These are phyloP conservation scores for Coprinopsis marcescibilis DNA, from an alignment of 768 basidiomycete genomes.

Conservation along the genomic window DNA sequence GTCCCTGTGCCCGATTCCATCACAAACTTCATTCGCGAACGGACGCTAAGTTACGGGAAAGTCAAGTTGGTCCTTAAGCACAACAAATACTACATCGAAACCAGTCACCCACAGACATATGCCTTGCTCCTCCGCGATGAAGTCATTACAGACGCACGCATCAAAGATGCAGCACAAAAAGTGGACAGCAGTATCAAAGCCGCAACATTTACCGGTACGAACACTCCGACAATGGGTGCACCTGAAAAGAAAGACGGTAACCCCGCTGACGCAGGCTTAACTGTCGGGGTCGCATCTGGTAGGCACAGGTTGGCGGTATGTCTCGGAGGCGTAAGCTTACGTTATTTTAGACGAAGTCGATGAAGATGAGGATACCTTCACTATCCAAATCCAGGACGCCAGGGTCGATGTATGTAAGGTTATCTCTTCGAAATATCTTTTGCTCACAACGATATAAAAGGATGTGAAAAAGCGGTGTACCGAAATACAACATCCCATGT, in stretches of 20 bases:
- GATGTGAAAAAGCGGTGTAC: slow-evolving; percentile 96
- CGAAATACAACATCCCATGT: slow-evolving; percentile 94
- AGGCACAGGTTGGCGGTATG: slow-evolving; percentile 18
- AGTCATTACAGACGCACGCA: slow-evolving; percentile 78
- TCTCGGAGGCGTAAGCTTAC: neutral
- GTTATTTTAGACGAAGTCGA: slow-evolving; percentile 78
- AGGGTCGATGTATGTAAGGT: slow-evolving; percentile 78
- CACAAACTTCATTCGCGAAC: slow-evolving; percentile 81
- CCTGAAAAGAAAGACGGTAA: slow-evolving; percentile 58
- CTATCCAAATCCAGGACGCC: slow-evolving; percentile 91
- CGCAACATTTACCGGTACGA: slow-evolving; percentile 70
- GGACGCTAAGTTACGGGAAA: slow-evolving; percentile 96
- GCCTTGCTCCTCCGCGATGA: slow-evolving; percentile 83
- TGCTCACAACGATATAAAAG: slow-evolving; percentile 31
- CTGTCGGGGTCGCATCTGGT: slow-evolving; percentile 90
- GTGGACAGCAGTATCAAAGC: slow-evolving; percentile 73
- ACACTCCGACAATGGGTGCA: slow-evolving; percentile 75
- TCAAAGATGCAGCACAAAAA: slow-evolving; percentile 61
- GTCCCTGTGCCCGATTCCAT: slow-evolving; percentile 91
- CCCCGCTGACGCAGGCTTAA: slow-evolving; percentile 71
- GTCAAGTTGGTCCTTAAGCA: slow-evolving; percentile 97
- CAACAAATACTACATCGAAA: slow-evolving; percentile 97
- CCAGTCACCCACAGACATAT: slow-evolving; percentile 88
- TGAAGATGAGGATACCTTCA: slow-evolving; percentile 95
- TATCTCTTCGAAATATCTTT: neutral